Evolutionary conservation across 2,329 filamentous ascomycete species (phyloP), one percentile per base, ranked within the genome.

Genomic region (Aureobasidium musti): DNA sequence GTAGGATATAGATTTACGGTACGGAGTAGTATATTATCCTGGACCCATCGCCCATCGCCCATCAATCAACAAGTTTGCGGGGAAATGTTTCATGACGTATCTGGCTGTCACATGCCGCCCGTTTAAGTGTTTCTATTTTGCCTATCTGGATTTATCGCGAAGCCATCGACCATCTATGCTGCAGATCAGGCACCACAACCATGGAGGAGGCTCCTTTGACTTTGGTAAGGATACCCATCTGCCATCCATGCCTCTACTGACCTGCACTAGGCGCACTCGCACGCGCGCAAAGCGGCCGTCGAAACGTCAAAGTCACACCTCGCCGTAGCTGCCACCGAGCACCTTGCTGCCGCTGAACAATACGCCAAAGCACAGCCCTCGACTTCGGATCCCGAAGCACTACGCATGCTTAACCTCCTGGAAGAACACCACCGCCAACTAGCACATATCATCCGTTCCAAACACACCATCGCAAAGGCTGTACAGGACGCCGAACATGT

Each of bases 401-500:
- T 96, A 59, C 87, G 95, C 63, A 95, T 93, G 11, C 82, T 99
- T 68, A 87, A 86, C 70, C 85, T 98, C 2, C 87, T 99, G 67
- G 92, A 97, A 77, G 85, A 91, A 69, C 92, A 99, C 76, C 95
- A 99, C 76, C 86, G 88, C 71, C 88, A 87, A 69, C 87, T 98
- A 14, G 92, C 93, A 19, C 87, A 90, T 70, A 86, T 97, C 49
- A 86, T 98, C 70, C 89, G 89, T 73, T 85, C 89, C 50, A 89
- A 91, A 43, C 71, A 73, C 65, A 67, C 68, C 28, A 49, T 79
- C 82, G 75, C 83, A 84, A 63, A 80, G 83, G 61, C 61, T 37
- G 49, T 64, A 14, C 70, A 69, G 61, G 69, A 67, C 81, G 85
- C 45, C 74, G 74, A 67, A 69, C 72, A 75, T 72, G 67, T 35